Conservation (phyloP, 768 basidiomycete species). For the Suillus plorans region DNA sequence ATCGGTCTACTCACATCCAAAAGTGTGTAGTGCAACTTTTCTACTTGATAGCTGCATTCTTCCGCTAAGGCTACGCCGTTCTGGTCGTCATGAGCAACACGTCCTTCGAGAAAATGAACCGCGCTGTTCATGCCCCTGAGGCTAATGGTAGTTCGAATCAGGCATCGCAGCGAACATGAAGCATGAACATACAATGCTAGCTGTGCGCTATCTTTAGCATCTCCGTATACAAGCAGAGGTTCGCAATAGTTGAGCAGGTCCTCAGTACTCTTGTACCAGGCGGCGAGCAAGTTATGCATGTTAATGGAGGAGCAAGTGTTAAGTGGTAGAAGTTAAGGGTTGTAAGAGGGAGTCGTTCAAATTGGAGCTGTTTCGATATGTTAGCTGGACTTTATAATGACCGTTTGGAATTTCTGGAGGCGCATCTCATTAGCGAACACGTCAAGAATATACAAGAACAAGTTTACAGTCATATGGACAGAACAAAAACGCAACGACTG, state of each 20-base stretch:
- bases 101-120: not conserved
- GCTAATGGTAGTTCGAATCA: not conserved
- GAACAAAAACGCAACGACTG: not conserved
- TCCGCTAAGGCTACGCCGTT: not conserved
- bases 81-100: not conserved
- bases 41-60: not conserved
- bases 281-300: not conserved
- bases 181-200: not conserved
- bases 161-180: not conserved
- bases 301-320: not conserved
- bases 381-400: not conserved
- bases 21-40: not conserved
- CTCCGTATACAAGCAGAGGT: not conserved
- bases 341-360: not conserved
- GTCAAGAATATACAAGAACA: not conserved
- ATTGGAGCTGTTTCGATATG: not conserved
- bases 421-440: not conserved
- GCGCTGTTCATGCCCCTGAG: not conserved
- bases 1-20: not conserved
- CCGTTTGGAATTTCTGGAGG: not conserved
- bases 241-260: not conserved
- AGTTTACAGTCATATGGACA: not conserved
- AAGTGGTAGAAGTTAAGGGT: not conserved
- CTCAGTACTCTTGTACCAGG: constrained; percentile 1
- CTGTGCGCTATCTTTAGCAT: not conserved